phyloP scores from a whole-genome alignment of 129 eudicot genomes.

The Kitagawia praeruptora region DNA sequence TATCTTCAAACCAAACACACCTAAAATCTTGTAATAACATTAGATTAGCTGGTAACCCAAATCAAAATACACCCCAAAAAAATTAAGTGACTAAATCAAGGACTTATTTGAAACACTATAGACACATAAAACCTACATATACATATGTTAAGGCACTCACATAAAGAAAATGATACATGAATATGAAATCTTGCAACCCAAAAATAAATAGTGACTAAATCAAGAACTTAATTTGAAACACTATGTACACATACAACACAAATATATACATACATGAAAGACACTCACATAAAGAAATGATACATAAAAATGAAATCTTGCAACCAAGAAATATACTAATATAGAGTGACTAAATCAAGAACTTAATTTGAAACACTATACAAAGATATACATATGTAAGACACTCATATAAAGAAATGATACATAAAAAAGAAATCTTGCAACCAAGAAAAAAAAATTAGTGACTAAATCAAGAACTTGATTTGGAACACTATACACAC shows the following conservation, averaged over 20 bases:
- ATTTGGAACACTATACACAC: not conserved
- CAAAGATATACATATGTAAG: not conserved
- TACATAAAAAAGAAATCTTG: too few species aligned
- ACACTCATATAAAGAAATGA: too few species aligned
- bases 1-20: not conserved
- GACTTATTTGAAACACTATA: slow-evolving; percentile 1
- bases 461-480: too few species aligned
- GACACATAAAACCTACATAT: not conserved
- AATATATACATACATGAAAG: not conserved
- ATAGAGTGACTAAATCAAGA: not conserved
- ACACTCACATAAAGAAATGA: not conserved
- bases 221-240: slow-evolving; percentile 1
- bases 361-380: not conserved
- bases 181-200: not conserved
- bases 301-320: not conserved
- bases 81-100: slow-evolving; percentile 7
- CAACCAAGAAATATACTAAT: not conserved
- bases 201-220: not conserved
- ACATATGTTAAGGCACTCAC: not conserved
- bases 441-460: too few species aligned
- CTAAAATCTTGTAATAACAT: not conserved
- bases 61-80: slow-evolving; percentile 1
- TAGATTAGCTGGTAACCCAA: not conserved
- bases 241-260: not conserved
- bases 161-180: not conserved